Conservation (phyloP, 768 basidiomycete species). For the Podaxis sp. region DNA sequence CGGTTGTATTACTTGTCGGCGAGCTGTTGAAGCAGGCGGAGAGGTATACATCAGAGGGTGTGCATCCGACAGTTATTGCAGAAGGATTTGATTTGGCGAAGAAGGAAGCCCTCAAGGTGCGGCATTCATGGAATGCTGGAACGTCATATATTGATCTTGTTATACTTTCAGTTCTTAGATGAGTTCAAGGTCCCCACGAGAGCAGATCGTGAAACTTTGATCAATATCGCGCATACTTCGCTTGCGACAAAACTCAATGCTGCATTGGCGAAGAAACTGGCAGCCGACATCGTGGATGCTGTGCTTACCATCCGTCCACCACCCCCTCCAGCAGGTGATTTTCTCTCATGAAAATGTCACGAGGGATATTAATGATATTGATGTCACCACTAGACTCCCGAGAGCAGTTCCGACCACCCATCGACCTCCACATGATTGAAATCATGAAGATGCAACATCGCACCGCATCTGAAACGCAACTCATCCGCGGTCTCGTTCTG, state of each 20-base stretch:
- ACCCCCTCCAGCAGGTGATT: slow-evolving; percentile 56
- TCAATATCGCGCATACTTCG: slow-evolving; percentile 94
- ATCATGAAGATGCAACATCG: slow-evolving; percentile 99
- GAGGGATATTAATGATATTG: not conserved
- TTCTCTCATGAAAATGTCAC: slow-evolving; percentile 15
- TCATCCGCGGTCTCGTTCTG: slow-evolving; percentile 92
- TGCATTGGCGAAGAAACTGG: slow-evolving; percentile 80
- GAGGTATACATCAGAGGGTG: slow-evolving; percentile 96
- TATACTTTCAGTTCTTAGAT: slow-evolving; percentile 77
- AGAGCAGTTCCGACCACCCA: slow-evolving; percentile 81
- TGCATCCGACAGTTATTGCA: slow-evolving; percentile 94
- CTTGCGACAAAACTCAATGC: slow-evolving; percentile 90
- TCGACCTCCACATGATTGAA: slow-evolving; percentile 99
- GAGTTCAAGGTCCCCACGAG: slow-evolving; percentile 76
- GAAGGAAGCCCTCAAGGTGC: slow-evolving; percentile 86
- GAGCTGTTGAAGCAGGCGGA: slow-evolving; percentile 97
- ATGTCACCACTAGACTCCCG: slow-evolving; percentile 43
- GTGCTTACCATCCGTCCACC: slow-evolving; percentile 84
- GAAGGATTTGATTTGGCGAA: slow-evolving; percentile 98
- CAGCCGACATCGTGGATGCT: slow-evolving; percentile 94
- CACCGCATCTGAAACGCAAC: slow-evolving; percentile 94
- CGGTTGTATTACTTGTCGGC: slow-evolving; percentile 93
- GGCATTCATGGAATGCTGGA: slow-evolving; percentile 26
- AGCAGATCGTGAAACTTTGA: slow-evolving; percentile 86
- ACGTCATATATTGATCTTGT: not conserved